A percentile compares a stretch with the other conserved stretches of the same genome.
Conservation (phyloP, 169 alveolate genomes). For the Babesia bigemina region DNA sequence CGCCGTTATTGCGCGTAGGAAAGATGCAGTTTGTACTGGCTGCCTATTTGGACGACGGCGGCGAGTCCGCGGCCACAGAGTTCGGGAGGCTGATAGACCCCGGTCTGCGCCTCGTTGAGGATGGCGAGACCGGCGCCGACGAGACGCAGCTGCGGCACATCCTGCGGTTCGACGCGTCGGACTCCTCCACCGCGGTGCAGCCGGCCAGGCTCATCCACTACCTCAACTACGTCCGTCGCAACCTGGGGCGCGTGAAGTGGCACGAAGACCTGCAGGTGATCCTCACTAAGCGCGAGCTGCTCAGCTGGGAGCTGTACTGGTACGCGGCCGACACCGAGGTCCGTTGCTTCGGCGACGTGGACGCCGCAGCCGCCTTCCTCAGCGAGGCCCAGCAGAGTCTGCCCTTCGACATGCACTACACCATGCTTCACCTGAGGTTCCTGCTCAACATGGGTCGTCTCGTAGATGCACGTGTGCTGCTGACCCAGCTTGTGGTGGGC, state of each 20-base stretch:
- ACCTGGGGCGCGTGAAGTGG: slow-evolving; percentile 44
- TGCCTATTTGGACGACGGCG: slow-evolving; percentile 48
- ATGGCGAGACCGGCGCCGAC: slow-evolving; percentile 7
- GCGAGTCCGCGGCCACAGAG: slow-evolving; percentile 34
- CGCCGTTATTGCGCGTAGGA: background rate
- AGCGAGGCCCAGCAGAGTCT: slow-evolving; percentile 48
- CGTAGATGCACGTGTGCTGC: slow-evolving; percentile 44
- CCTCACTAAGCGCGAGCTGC: slow-evolving; percentile 26
- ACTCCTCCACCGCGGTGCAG: background rate
- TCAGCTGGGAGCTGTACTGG: slow-evolving; percentile 66
- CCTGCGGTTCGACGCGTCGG: slow-evolving; percentile 32
- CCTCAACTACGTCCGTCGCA: slow-evolving; percentile 57
- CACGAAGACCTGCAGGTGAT: slow-evolving; percentile 40
- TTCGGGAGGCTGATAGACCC: slow-evolving; percentile 42
- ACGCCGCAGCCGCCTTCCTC: slow-evolving; percentile 32
- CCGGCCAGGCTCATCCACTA: slow-evolving; percentile 50
- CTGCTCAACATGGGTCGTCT: slow-evolving; percentile 47
- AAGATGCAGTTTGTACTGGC: slow-evolving; percentile 57
- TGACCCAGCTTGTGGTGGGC: slow-evolving; percentile 34
- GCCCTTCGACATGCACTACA: slow-evolving; percentile 62
- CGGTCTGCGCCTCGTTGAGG: slow-evolving; percentile 30
- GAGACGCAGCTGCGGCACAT: slow-evolving; percentile 45
- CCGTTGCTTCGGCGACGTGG: slow-evolving; percentile 50
- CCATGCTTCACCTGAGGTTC: slow-evolving; percentile 39
- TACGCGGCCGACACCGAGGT: slow-evolving; percentile 66